phyloP scores from a whole-genome alignment of 768 basidiomycete species.

The Xanthoconium purpureum region DNA sequence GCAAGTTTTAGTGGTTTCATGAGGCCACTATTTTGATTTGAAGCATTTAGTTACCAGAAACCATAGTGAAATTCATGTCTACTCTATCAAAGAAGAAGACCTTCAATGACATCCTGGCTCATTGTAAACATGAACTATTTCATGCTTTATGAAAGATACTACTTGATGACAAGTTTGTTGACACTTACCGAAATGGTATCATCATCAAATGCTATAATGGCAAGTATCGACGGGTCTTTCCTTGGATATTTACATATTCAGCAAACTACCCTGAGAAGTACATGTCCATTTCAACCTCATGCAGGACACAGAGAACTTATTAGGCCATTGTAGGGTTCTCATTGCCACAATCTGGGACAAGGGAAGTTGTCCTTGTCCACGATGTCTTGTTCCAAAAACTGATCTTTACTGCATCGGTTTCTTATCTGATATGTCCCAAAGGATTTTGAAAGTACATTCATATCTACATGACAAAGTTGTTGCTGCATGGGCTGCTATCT shows the following conservation, averaged over 20 bases:
- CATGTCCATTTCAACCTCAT: too few relatives aligned
- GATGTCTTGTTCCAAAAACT: not conserved
- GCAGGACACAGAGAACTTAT: too few relatives aligned
- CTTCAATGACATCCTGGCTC: not conserved
- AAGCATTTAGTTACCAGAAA: not conserved
- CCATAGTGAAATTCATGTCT: not conserved
- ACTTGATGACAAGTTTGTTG: too few relatives aligned
- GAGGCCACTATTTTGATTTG: not conserved
- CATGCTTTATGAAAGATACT: not conserved
- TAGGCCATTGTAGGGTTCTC: not conserved
- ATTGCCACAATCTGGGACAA: not conserved
- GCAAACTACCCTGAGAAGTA: too few relatives aligned
- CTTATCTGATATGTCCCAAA: not conserved
- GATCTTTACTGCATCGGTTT: not conserved
- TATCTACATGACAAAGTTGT: not conserved
- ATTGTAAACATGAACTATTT: not conserved
- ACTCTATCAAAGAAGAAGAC: not conserved
- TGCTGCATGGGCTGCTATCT: not conserved
- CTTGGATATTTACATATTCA: not conserved
- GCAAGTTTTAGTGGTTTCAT: not conserved
- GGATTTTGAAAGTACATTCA: not conserved
- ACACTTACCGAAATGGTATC: too few relatives aligned
- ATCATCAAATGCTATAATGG: too few relatives aligned
- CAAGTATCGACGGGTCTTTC: not conserved
- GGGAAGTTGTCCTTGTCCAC: not conserved